Conservation (phyloP, 2,329 filamentous ascomycete species). For the Penicillium capsulatum region DNA sequence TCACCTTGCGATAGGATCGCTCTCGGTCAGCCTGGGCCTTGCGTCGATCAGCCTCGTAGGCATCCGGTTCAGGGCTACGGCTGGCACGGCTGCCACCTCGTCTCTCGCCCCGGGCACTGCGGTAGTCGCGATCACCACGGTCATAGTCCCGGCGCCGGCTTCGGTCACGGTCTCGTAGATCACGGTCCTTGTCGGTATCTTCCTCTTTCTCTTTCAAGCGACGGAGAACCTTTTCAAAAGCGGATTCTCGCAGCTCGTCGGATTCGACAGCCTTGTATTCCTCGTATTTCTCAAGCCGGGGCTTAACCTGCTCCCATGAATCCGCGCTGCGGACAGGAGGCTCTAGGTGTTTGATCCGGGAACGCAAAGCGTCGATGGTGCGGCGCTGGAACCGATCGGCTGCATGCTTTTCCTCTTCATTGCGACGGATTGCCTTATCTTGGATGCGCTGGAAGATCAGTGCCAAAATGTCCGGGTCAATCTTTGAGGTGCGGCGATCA, state of each 20-base stretch:
- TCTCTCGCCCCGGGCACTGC: constrained; percentile 40
- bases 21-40: constrained; percentile 93
- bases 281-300: constrained; percentile 71
- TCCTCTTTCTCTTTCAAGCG: constrained; percentile 90
- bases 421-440: constrained; percentile 77
- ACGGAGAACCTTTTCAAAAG: constrained; percentile 88
- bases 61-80: constrained; percentile 85
- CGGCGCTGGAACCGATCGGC: constrained; percentile 81
- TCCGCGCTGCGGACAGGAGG: constrained; percentile 74
- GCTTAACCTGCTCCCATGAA: constrained; percentile 82
- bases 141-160: constrained; percentile 51
- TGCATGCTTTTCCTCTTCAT: constrained; percentile 76
- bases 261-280: constrained; percentile 80
- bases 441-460: constrained; percentile 84
- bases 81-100: constrained; percentile 58
- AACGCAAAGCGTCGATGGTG: constrained; percentile 77
- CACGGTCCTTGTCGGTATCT: constrained; percentile 62
- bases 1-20: constrained; percentile 83
- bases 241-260: constrained; percentile 75
- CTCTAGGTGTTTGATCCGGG: constrained; percentile 82
- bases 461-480: constrained; percentile 72
- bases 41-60: constrained; percentile 91
- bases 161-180: constrained; percentile 47
- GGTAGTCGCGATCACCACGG: constrained; percentile 57
- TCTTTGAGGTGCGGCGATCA: constrained; percentile 82